phyloP scores from a whole-genome alignment of 441 rosid species.

The Daphne laureola region DNA sequence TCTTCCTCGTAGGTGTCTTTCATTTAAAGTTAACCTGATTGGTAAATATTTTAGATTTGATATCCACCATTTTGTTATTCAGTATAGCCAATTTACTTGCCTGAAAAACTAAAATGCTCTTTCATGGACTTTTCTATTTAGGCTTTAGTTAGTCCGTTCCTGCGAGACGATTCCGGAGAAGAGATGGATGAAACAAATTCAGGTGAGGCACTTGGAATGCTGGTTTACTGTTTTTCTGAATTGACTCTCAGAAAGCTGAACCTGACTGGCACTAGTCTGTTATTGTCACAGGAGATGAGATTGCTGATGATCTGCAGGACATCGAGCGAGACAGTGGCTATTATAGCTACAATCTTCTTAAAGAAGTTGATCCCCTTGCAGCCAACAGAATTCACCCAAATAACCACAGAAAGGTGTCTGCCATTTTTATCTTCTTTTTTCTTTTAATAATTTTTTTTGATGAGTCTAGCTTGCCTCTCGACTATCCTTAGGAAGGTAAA shows the following conservation, averaged over 20 bases:
- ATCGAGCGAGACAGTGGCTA: conserved; percentile 21
- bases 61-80: too few species aligned
- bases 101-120: too few species aligned
- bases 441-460: too few species aligned
- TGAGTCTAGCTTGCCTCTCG: too few species aligned
- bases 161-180: conserved; percentile 52
- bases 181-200: conserved; percentile 24
- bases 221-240: conserved; percentile 3
- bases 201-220: conserved; percentile 37
- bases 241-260: conserved; percentile 2
- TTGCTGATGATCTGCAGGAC: conserved; percentile 21
- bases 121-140: conserved; percentile 16
- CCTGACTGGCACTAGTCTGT: background rate
- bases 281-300: conserved; percentile 31
- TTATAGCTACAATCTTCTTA: conserved; percentile 51
- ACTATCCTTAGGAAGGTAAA: too few species aligned
- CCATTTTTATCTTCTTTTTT: too few species aligned
- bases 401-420: conserved; percentile 69
- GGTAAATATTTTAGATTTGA: too few species aligned
- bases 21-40: too few species aligned
- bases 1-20: too few species aligned
- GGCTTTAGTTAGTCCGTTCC: conserved; percentile 82
- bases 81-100: too few species aligned
- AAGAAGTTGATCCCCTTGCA: conserved; percentile 76
- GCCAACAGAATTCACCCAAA: conserved; percentile 90